Percentiles rank a stretch among this genome's conserved stretches.
Conservation (phyloP, 2,329 filamentous ascomycete genomes). For the Lasiodiplodia citricola region DNA sequence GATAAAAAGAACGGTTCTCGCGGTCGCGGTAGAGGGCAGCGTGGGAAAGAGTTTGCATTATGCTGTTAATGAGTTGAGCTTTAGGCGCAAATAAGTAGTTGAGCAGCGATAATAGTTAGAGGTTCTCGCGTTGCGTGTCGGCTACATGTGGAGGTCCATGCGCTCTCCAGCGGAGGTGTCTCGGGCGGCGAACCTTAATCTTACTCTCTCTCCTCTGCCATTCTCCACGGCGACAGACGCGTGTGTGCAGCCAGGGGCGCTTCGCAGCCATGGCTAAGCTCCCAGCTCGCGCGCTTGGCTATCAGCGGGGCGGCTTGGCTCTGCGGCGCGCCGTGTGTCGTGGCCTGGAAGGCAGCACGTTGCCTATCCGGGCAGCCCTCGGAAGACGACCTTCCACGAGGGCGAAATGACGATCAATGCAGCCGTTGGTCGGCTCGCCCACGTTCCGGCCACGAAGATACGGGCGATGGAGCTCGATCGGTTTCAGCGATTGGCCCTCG, state of each 20-base stretch:
- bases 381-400: not conserved
- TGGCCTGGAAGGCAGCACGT: not conserved
- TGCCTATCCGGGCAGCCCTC: not conserved
- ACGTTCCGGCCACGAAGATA: not conserved
- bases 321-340: not conserved
- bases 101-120: conserved; percentile 26
- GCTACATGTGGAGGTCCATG: not conserved
- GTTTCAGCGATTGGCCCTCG: conserved; percentile 42
- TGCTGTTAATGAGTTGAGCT: conserved; percentile 24
- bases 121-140: conserved; percentile 7
- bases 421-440: not conserved
- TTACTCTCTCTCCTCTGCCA: not conserved
- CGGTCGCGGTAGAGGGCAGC: conserved; percentile 5
- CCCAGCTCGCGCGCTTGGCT: not conserved
- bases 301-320: not conserved
- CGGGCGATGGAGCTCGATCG: conserved; percentile 36
- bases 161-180: not conserved
- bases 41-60: conserved; percentile 17
- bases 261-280: conserved; percentile 1
- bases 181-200: not conserved
- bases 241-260: not conserved
- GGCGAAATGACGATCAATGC: conserved; percentile 10
- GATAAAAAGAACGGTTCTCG: conserved; percentile 15
- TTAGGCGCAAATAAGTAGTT: conserved; percentile 26
- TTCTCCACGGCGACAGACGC: not conserved